Percentiles rank a stretch among this genome's conserved stretches.
Conservation (phyloP, 352 stramenopile genomes). For the Globisporangium rhizosaccharum region DNA sequence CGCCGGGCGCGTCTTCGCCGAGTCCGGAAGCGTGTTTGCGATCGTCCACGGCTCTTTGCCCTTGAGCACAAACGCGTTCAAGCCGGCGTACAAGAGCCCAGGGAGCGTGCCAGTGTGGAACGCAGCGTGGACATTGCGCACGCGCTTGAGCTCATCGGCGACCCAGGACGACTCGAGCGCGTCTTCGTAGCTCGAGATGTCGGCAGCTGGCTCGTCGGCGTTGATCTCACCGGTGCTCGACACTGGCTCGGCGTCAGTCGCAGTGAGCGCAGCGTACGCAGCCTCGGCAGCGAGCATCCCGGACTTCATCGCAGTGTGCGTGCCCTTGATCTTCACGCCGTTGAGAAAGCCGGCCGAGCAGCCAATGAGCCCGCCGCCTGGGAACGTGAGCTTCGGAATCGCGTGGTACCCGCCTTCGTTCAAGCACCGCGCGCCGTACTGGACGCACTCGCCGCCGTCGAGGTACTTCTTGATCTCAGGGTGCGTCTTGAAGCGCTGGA, state of each 20-base stretch:
- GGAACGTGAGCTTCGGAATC: conserved; percentile 98
- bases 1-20: conserved; percentile 89
- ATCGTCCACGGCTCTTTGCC: conserved; percentile 97
- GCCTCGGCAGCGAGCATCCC: conserved; percentile 97
- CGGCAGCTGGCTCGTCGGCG: conserved; percentile 41
- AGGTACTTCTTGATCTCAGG: conserved; percentile 91
- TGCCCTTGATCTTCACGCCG: conserved; percentile 98
- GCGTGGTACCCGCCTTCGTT: conserved; percentile 96
- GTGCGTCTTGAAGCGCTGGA: conserved; percentile 99
- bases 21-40: conserved; percentile 77
- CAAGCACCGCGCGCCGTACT: conserved; percentile 95
- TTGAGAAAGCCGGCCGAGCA: conserved; percentile 99
- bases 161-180: conserved; percentile 95
- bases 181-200: conserved; percentile 84
- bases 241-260: conserved; percentile 47
- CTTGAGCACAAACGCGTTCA: conserved; percentile 91
- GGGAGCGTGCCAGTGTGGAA: conserved; percentile 94
- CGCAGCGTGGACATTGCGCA: conserved; percentile 96
- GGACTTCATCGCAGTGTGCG: conserved; percentile 98
- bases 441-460: conserved; percentile 95
- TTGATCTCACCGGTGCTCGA: conserved; percentile 72
- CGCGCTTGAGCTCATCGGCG: conserved; percentile 94
- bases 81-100: conserved; percentile 92
- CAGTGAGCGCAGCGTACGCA: conserved; percentile 86
- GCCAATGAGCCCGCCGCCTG: conserved; percentile 93